Base-by-base conservation (phyloP, 2,329 filamentous ascomycete genomes). In the Penicillium sp. region DNA sequence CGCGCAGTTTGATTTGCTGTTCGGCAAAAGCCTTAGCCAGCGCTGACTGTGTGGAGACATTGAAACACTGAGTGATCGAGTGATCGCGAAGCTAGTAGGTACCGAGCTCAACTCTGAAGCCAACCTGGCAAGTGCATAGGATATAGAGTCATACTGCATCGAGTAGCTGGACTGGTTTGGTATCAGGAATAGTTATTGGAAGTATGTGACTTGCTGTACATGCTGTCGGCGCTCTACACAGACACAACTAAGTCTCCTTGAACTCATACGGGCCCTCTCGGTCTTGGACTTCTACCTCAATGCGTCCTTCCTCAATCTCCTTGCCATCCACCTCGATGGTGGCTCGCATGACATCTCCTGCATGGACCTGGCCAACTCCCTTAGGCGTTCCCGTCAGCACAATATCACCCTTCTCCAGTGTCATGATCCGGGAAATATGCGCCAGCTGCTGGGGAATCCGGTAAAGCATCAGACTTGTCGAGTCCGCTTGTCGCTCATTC, bases 351-450 rank as follows among this genome's bases (percentile, higher is more conserved):
- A 93, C 79, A 75, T 99, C 92, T 2, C 94, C 94, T 1, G 89
- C 85, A 54, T 85, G 84, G 1, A 96, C 91, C 18, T 86, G 81
- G 1, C 94, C 94, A 1, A 99, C 94, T 12, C 94, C 94, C 76
- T 96, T 96, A 45, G 94, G 94, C 46, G 94, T 99, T 16, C 94
- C 94, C n/a, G 94, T 99, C 63, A 99, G 77, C 45, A 99, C 85
- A 66, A 99, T 86, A 73, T 99, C 94, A 45, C 93, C 94, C 66
- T 88, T 84, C 74, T 95, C 87, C 53, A 99, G 79, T 8, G 90
- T 91, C 91, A 97, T 96, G 52, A 97, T 92, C 70, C 87, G 87
- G 60, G 90, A 94, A 69, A 99, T 95, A 76, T 96, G 91, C 66
- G 87, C 89, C 67, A 99, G 73, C 59, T 95, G 85, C 62, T 89